These are phyloP conservation scores for Somion occarium DNA, from an alignment of 1,284 basidiomycete species.

Conservation along the genomic window DNA sequence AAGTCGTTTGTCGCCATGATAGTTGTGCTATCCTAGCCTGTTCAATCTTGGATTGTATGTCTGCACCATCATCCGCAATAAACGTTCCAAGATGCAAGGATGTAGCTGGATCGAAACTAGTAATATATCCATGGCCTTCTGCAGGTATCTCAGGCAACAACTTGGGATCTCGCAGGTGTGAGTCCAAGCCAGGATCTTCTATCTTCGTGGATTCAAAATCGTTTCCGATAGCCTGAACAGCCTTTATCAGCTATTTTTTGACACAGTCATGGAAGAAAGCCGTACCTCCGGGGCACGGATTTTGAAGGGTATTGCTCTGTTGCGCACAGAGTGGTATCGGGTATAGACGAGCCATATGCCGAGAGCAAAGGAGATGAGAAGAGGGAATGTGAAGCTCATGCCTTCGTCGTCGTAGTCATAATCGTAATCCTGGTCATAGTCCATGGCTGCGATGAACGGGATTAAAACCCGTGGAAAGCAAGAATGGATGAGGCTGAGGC, in stretches of 20 bases:
- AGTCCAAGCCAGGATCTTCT: constrained; percentile 50
- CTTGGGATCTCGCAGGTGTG: constrained; percentile 55
- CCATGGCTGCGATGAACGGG: too few relatives aligned
- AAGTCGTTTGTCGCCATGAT: constrained; percentile 69
- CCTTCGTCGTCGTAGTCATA: constrained; percentile 30
- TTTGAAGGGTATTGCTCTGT: constrained; percentile 64
- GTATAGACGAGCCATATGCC: constrained; percentile 74
- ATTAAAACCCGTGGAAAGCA: background rate
- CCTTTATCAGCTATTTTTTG: background rate
- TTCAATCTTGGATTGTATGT: constrained; percentile 69
- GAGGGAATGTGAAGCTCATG: constrained; percentile 28
- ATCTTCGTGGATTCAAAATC: constrained; percentile 54
- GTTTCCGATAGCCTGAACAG: constrained; percentile 32
- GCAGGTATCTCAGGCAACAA: constrained; percentile 47
- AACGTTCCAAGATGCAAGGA: constrained; percentile 71
- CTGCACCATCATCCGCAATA: constrained; percentile 60
- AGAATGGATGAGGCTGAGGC: background rate
- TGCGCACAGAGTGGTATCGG: constrained; percentile 67
- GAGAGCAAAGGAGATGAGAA: constrained; percentile 62
- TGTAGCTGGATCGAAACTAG: constrained; percentile 89
- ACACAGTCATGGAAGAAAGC: background rate
- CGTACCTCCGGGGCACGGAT: background rate
- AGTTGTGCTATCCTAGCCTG: constrained; percentile 66
- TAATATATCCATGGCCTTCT: constrained; percentile 67
- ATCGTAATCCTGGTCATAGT: constrained; percentile 28